phyloP scores from a whole-genome alignment of 1,284 basidiomycete genomes.

The Apiotrichum siamense region DNA sequence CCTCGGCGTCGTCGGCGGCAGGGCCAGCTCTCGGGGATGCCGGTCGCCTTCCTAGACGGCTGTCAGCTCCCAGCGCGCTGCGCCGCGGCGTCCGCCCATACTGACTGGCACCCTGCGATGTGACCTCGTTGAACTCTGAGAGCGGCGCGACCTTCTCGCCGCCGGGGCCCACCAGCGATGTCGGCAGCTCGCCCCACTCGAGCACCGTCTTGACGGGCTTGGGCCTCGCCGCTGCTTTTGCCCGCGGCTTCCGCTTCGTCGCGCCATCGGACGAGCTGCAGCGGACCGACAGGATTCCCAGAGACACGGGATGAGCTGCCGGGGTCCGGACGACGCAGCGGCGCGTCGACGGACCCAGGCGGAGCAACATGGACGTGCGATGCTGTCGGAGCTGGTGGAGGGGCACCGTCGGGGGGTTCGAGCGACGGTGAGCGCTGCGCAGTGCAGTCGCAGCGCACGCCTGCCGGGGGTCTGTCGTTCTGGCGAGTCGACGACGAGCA shows the following conservation, averaged over 20 bases:
- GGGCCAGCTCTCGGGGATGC: conserved; percentile 2
- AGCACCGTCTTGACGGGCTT: conserved; percentile 1
- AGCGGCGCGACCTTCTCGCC: conserved; percentile 15
- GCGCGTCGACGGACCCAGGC: conserved; percentile 5
- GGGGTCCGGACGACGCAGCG: neutral
- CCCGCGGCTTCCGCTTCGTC: neutral
- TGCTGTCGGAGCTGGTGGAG: too few species aligned
- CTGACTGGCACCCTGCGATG: neutral
- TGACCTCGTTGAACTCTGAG: neutral
- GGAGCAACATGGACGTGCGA: conserved; percentile 5
- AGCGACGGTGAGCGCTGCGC: too few species aligned
- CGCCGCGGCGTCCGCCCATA: too few species aligned
- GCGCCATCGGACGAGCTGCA: neutral
- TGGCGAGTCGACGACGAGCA: too few species aligned
- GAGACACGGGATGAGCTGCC: neutral
- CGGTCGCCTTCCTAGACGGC: neutral
- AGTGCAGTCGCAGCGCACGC: too few species aligned
- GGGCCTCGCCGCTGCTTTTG: neutral
- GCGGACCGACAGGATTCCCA: neutral
- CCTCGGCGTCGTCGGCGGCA: conserved; percentile 9
- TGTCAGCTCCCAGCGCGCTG: neutral
- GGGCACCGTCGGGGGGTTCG: too few species aligned
- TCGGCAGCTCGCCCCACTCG: conserved; percentile 13
- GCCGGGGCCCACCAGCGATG: neutral
- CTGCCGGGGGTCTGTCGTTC: too few species aligned